A percentile compares a stretch with the other conserved stretches of the same genome.
Conservation (phyloP, 1,139 yeast genomes). For the Magnusiomyces tetraspermus region DNA sequence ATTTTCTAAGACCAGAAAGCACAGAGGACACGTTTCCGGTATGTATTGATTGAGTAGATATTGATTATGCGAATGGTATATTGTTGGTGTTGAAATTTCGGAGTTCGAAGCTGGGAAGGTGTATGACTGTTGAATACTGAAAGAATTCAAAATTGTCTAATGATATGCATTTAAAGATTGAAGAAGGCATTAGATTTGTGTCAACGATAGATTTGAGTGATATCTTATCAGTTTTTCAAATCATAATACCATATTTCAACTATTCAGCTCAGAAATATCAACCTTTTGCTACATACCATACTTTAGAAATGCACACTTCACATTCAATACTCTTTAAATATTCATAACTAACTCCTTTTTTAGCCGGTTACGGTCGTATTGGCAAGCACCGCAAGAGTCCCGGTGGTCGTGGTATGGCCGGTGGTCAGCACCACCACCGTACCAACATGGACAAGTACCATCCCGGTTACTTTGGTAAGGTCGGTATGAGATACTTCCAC, state of each 20-base stretch:
- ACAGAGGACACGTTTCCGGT: slow-evolving; percentile 99
- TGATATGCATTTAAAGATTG: no score
- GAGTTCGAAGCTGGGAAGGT: neutral
- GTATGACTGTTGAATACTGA: neutral
- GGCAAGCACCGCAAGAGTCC: slow-evolving; percentile 99
- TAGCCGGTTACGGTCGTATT: slow-evolving; percentile 99
- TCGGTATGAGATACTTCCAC: slow-evolving; percentile 99
- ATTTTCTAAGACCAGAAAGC: slow-evolving; percentile 99
- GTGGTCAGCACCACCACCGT: slow-evolving; percentile 99
- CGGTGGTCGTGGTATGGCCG: slow-evolving; percentile 99
- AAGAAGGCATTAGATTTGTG: no score
- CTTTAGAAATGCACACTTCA: slow-evolving; percentile 5
- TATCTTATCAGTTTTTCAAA: no score
- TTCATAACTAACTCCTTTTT: slow-evolving; percentile 20
- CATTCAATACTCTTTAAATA: slow-evolving; percentile 3
- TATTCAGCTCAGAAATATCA: neutral
- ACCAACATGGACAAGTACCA: slow-evolving; percentile 96
- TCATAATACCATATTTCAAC: no score
- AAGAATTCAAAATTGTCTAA: no score
- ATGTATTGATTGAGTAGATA: slow-evolving; percentile 16
- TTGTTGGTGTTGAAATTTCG: neutral
- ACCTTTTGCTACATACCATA: neutral
- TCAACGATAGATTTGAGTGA: no score
- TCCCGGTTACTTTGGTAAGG: slow-evolving; percentile 99
- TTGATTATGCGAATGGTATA: neutral